Conservation (phyloP, 2,329 filamentous ascomycete species). For the Penicillium sp. region DNA sequence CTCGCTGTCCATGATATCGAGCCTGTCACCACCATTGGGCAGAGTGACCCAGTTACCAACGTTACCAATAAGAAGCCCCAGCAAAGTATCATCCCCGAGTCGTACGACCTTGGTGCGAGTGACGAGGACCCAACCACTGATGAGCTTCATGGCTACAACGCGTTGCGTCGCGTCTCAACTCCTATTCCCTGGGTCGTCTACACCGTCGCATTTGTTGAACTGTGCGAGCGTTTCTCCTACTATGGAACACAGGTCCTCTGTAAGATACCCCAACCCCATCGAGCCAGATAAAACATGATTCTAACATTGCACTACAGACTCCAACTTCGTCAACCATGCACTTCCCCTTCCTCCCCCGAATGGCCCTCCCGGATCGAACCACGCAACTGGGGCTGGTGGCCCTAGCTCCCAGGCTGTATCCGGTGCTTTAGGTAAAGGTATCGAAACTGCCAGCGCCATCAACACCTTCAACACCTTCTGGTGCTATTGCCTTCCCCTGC, state of each 20-base stretch:
- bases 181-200: constrained; percentile 64
- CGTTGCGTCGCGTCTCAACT: constrained; percentile 33
- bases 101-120: not conserved
- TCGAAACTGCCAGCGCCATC: constrained; percentile 52
- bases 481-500: constrained; percentile 60
- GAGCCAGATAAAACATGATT: not conserved
- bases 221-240: constrained; percentile 76
- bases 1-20: not conserved
- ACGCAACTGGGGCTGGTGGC: not conserved
- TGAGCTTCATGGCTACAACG: not conserved
- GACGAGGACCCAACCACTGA: not conserved
- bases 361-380: not conserved
- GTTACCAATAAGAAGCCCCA: not conserved
- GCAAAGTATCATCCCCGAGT: not conserved
- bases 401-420: not conserved
- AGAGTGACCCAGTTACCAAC: not conserved
- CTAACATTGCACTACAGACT: not conserved
- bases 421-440: constrained; percentile 43
- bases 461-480: constrained; percentile 63
- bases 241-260: constrained; percentile 57
- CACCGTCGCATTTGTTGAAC: constrained; percentile 69
- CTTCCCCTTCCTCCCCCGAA: not conserved
- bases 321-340: not conserved
- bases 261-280: not conserved
- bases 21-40: not conserved